Base-by-base conservation (phyloP, 805 yeast species). In the Isabelozyma pseudorhagii region DNA sequence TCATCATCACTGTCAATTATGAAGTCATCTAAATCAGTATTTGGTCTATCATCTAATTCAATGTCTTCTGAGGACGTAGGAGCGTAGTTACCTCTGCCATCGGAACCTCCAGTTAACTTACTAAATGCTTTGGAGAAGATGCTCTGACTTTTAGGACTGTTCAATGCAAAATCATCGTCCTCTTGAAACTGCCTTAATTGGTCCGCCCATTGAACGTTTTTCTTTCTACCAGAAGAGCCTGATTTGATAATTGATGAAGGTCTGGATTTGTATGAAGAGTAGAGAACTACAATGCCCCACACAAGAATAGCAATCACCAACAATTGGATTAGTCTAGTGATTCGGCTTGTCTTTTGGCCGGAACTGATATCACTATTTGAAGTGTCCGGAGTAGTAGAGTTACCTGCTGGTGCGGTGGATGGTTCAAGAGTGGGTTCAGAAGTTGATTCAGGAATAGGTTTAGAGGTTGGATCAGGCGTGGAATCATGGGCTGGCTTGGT, bases 1-100 rank as follows among this genome's bases (percentile, higher is more conserved):
- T 79, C 82, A 38, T 78, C 82, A 46, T 79, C 83, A 55, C 80
- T 75, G 34, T 67, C 77, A 44, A 79, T 73, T n/a, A 75, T 67
- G 49, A 79, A 78, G 38, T 77, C 76, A 48, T 75, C 79, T 5
- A 51, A 57, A 39, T 46, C 51, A 46, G 57, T 45, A 8, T 42
- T 48, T 8, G 53, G 34, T 36, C 53, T 61, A 11, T 67, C 74
- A n/a, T 66, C 69, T 68, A 78, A 54, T 56, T 78, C 82, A 34
- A 77, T 75, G 48, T 74, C 78, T 44, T 69, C 71, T 29, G 48
- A 46, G 3, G 57, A 48, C 3, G 65, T 54, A 11, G 67, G 67
- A 13, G 63, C 58, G 48, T 69, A 69, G n/a, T 48, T 48, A 8
- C 67, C 68, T 10, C 58, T 53, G 2, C 55, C 56, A 34, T 54